A percentile compares a stretch with the other conserved stretches of the same genome.
phyloP scores from a whole-genome alignment of 2,329 filamentous ascomycete species.

The Blastomyces gilchristii region DNA sequence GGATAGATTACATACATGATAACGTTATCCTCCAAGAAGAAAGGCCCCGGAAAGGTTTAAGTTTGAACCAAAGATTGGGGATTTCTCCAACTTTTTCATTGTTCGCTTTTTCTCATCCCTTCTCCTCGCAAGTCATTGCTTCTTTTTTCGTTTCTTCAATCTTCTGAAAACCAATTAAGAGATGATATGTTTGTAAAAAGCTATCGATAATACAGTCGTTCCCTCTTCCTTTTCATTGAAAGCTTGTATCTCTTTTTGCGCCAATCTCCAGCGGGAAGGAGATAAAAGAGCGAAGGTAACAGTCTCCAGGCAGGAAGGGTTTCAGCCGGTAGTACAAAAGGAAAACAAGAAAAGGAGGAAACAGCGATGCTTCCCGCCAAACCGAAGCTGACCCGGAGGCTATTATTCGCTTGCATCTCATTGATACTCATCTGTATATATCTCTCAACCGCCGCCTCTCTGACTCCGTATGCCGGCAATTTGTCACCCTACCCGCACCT shows the following conservation, averaged over 20 bases:
- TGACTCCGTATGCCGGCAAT: constrained; percentile 20
- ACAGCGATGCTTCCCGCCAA: background rate
- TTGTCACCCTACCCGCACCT: constrained; percentile 15
- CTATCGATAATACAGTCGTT: background rate
- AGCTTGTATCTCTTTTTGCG: constrained; percentile 34
- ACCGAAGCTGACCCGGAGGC: constrained; percentile 1
- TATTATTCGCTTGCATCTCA: constrained; percentile 31
- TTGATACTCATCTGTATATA: constrained; percentile 39
- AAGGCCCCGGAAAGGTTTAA: background rate
- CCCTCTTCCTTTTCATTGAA: background rate
- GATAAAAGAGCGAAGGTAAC: background rate
- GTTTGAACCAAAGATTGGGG: background rate
- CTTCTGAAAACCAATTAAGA: background rate
- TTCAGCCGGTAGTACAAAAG: background rate
- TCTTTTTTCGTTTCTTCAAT: background rate
- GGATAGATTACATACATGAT: too few species aligned
- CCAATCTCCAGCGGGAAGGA: background rate
- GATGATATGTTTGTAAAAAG: background rate
- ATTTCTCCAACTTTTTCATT: background rate
- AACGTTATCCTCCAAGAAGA: too few species aligned
- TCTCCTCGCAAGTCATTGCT: background rate
- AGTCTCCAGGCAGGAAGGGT: background rate
- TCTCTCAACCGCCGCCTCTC: constrained; percentile 37
- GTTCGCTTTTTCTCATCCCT: background rate
- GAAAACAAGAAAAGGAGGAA: background rate